Base-by-base conservation (phyloP, 2,329 filamentous ascomycete species). In the Diaporthe longicolla region DNA sequence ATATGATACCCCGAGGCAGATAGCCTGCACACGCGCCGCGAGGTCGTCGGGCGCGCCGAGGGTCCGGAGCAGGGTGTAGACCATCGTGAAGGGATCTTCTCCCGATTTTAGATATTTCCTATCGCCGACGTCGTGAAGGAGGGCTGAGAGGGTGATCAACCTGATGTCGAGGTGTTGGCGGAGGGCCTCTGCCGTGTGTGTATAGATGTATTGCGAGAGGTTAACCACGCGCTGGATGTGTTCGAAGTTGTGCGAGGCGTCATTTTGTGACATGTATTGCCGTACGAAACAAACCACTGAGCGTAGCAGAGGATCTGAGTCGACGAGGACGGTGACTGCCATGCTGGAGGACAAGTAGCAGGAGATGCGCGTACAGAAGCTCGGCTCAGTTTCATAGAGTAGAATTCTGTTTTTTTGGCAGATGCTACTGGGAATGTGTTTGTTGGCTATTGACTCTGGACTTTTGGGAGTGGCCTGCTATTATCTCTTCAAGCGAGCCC, bases 121-220 rank as follows among this genome's bases (percentile, higher is more conserved):
- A 84, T 98, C 95, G 75, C 94, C 94, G 24, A 97, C 92, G 79
- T 98, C 95, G 84, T 98, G 95, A n/a, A 96, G 88, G 6, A 95
- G 87, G 1, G 93, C 94, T 1, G 91, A 86, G 35, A 97, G 90
- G 37, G 90, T 90, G 76, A 97, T 86, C 35, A 91, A 82, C 15
- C 86, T 84, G 5, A 83, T 84, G 80, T 94, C 87, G 40, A 84
- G 80, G 29, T 66, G 54, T 9, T 65, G 40, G 61, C 74, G 72
- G 11, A 71, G 15, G 54, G 40, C 21, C 4, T 73, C 71, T 24
- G 79, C 55, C 29, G 37, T 77, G 73, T 76, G 52, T 11, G 78
- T 81, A 73, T 93, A 87, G 76, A 95, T 93, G 77, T 89, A 85
- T 59, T 90, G 90, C 9, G 95, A 90, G 48, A 97, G 89, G n/a